Base-by-base conservation (phyloP, 306 rosid species). In the Amphicarpaea edgeworthii region DNA sequence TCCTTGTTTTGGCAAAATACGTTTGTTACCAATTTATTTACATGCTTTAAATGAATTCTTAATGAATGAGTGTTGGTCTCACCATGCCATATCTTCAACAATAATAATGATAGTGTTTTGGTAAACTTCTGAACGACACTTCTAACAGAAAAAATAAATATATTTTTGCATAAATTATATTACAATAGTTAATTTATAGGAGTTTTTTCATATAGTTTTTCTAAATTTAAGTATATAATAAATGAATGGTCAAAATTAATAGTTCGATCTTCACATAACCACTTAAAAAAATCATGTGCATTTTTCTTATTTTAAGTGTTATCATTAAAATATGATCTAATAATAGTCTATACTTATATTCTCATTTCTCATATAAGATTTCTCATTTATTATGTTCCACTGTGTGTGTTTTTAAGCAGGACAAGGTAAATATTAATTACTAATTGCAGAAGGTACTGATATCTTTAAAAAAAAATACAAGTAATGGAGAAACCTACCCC, bases 1-100 rank as follows among this genome's bases (percentile, higher is more conserved):
- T 84, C 73, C 81, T 77, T 64, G 71, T 68, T 87, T 83, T 82
- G 86, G 87, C 74, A 88, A 87, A 87, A 87, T 67, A 67, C 73
- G 72, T 71, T 76, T 82, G 79, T 86, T 86, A 83, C 91, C 30
- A n/a, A 70, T 79, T 88, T 83, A 62, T 70, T 70, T 77, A 68
- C 83, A 53, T 60, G 50, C 86, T 65, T 82, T 73, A 65, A 72
- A 78, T 77, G 75, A 79, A 75, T 68, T 71, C 80, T 73, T 51
- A 69, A 78, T 77, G 79, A 80, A 70, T 51, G 64, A 82, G 72
- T 28, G 55, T 83, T 75, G 79, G 79, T 60, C 65, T 80, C 70
- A 41, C 68, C 69, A 40, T 70, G 74, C 30, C 80, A 67, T 67
- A 65, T 51, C 53, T 65, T 45, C 70, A 51, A 53, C 67, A n/a